Evolutionary conservation across 768 basidiomycete genomes (phyloP), one percentile per base, ranked within the genome.

Genomic region (Holtermannia corniformis): DNA sequence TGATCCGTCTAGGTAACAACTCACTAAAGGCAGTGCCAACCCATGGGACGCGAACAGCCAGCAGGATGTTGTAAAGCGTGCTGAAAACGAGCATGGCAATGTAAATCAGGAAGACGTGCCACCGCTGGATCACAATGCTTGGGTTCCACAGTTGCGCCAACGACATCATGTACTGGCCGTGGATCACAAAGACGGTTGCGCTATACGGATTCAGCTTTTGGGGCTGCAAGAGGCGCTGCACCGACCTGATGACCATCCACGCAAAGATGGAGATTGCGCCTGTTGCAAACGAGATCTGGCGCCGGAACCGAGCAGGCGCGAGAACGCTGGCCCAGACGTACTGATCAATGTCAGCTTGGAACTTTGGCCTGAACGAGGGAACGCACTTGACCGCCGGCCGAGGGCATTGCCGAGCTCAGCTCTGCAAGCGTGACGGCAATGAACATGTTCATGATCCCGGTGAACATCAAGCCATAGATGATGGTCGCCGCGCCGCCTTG

Each of bases 21-120:
- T 37, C 32, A 37, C 32, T 37, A 46, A 53, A 53, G 12, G 46
- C 52, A 19, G 46, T 47, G 26, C 54, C 54, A 22, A 51, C n/a
- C 24, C 32, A 42, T 16, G 50, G 54, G 10, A 49, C 16, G 0
- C 41, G 20, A 2, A 26, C 13, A 11, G 16, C 4, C 7, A 20
- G n/a, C 10, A 51, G 25, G 44, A 56, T 25, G 50, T 49, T 43
- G 25, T 32, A 47, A 5, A 28, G 26, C 19, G 41, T 14, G 5
- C 21, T 19, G 23, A 42, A 22, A 5, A 27, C 46, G 13, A 42
- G 50, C 7, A 44, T 16, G 23, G 27, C 26, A 5, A 51, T n/a
- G 54, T 46, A 56, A 32, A 56, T 22, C 21, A 47, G 12, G 50
- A 50, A 56, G 22, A 56, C 42, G 4, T 46, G 43, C 49, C 50